Evolutionary conservation across 768 basidiomycete genomes (phyloP), one percentile per base, ranked within the genome.

Genomic region (Stropharia rugosoannulata): DNA sequence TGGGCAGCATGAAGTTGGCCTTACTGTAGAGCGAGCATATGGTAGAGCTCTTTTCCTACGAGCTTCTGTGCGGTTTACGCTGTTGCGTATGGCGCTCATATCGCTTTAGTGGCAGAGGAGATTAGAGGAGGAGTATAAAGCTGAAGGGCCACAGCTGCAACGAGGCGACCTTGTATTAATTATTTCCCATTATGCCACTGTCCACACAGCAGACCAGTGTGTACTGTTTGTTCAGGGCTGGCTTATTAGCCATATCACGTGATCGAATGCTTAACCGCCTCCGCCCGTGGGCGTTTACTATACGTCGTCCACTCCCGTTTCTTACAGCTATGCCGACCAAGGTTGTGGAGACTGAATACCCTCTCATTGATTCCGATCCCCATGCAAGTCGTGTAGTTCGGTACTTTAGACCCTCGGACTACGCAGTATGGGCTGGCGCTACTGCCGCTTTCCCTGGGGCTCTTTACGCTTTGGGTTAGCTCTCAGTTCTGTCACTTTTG

Each of bases 361-460:
- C 95, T 46, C 86, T 96, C 72, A 90, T 98, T 74, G 96, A 98
- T 73, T 78, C 85, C 0, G 96, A 98, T 78, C 96, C 96, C 9
- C 90, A 97, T 77, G 86, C 86, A 12, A 75, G 76, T 32, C 84
- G 96, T 32, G 96, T 99, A 48, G 74, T 99, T 18, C 79, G 90
- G 55, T 97, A 97, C 75, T 85, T 98, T 72, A 81, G 96, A 22
- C 79, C 85, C 18, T 86, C 87, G 1, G 96, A 99, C 78, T 95
- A 93, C 76, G 90, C 82, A 18, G 73, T 81, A 16, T 93, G 93
- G 90, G 92, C 84, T 16, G 86, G 79, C 41, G 82, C 81, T 54
- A 93, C 95, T 2, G 90, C 80, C 55, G 88, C 85, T 16, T 90
- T 90, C 66, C 96, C 96, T 15, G 80, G 80, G n/a, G 80, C 84